Conservation (phyloP, 345 rosid species). For the Mallotus nudiflorus region DNA sequence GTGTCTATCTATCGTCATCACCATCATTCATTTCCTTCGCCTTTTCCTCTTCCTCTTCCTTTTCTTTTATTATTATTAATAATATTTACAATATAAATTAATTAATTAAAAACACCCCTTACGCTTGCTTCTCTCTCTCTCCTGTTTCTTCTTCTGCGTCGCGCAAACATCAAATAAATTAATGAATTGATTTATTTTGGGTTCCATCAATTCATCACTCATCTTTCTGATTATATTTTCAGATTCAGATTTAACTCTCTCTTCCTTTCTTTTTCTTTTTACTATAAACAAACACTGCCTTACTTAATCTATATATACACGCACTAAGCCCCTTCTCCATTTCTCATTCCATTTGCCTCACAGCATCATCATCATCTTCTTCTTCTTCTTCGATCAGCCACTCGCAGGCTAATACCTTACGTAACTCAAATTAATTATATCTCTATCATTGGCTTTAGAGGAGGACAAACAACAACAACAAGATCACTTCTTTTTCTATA, state of each 20-base stretch:
- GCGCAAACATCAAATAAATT: too few species aligned
- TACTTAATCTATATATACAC: not conserved
- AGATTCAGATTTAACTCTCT: conserved; percentile 10
- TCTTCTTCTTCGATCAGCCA: conserved; percentile 3
- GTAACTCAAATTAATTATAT: too few species aligned
- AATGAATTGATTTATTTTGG: too few species aligned
- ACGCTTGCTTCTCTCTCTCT: not conserved
- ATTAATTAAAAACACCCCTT: too few species aligned
- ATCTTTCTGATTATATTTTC: not conserved
- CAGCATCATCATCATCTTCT: not conserved
- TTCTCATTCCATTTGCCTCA: not conserved
- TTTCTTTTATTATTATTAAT: not conserved
- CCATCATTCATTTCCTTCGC: conserved; percentile 19
- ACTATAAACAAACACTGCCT: not conserved
- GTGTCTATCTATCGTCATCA: not conserved
- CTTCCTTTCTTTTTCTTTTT: not conserved
- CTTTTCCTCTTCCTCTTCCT: not conserved
- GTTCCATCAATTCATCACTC: too few species aligned
- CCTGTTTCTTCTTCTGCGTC: too few species aligned
- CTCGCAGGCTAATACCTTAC: conserved; percentile 28
- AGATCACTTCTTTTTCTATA: too few species aligned
- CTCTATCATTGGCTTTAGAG: too few species aligned
- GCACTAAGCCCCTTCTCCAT: too few species aligned
- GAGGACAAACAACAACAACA: too few species aligned
- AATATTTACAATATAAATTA: not conserved